Evolutionary conservation across 2,329 filamentous ascomycete genomes (phyloP), one percentile per base, ranked within the genome.

Genomic region (Pestalotiopsis sp.): DNA sequence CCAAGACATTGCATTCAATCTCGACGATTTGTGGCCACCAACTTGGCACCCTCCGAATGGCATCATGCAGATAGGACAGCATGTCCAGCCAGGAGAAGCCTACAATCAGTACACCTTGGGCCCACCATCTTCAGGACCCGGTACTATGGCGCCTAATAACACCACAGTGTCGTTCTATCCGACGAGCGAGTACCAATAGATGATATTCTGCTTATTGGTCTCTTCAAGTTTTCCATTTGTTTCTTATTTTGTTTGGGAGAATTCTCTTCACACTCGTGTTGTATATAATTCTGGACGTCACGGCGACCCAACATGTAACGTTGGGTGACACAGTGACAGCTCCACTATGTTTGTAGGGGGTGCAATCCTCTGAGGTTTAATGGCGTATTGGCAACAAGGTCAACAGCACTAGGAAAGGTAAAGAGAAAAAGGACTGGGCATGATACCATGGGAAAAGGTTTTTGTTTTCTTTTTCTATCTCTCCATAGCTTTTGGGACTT

Each of bases 1-100:
- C 6, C 72, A 72, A 6, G 79, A 83, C 12, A 71, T 75, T 4
- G 79, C 80, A 66, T 77, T 82, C 60, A 76, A 81, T 57, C 80
- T 82, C 64, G 79, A 81, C 57, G 76, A 72, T 65, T 68, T 82
- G 31, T 82, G 80, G 79, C 73, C 75, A 13, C 20, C 17, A 4
- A 71, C 71, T 20, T 75, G 73, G 72, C 57, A 67, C 13, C 27
- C 66, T 17, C n/a, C 67, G 13, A 57, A 36, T 11, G 14, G 25
- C 62, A 38, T 25, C 61, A 38, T 67, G 62, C 20, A 58, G 60
- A 52, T 68, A 41, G 38, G 31, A 23, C 61, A 57, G 27, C 12
- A 62, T 66, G 39, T 73, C 31, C 72, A 74, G 39, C 66, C 69
- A 4, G 39, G 67, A 12, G 72, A 73, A 20, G n/a, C 62, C 31